Conservation (phyloP, 176 grass and related monocot species). For the Aegilops bicornis region DNA sequence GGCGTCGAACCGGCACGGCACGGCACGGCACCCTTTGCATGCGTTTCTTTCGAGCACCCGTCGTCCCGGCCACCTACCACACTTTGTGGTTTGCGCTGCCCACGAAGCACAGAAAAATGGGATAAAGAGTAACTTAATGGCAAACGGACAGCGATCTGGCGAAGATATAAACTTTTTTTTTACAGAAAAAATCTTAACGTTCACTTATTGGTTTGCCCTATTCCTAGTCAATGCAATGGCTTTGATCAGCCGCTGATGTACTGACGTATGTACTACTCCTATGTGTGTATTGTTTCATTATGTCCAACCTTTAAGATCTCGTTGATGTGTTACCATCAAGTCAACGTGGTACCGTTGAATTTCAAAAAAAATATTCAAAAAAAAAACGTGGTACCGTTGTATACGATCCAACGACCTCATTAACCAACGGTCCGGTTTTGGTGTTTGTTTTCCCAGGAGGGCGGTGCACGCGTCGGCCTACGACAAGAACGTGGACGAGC, state of each 20-base stretch:
- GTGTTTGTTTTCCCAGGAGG: conserved; percentile 32
- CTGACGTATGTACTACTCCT: not conserved
- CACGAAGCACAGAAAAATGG: not conserved
- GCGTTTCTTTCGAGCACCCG: not conserved
- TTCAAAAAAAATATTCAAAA: too few species aligned
- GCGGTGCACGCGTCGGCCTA: conserved; percentile 70
- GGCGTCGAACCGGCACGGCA: too few species aligned
- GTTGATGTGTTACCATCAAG: not conserved
- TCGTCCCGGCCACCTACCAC: too few species aligned
- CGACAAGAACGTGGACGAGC: conserved; percentile 97
- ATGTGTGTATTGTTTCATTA: not conserved
- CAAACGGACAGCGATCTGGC: too few species aligned
- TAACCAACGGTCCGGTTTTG: not conserved
- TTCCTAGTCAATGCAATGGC: not conserved
- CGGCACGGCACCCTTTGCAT: too few species aligned
- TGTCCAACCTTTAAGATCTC: not conserved
- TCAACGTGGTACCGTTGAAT: not conserved
- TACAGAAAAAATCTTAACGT: not conserved
- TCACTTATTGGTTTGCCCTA: not conserved
- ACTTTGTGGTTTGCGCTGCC: too few species aligned
- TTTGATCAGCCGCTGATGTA: not conserved
- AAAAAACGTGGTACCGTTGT: not conserved
- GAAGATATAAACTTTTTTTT: too few species aligned
- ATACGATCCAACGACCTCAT: too few species aligned
- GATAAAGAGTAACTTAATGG: too few species aligned